phyloP scores from a whole-genome alignment of 345 rosid species.

The Corymbia maculata region DNA sequence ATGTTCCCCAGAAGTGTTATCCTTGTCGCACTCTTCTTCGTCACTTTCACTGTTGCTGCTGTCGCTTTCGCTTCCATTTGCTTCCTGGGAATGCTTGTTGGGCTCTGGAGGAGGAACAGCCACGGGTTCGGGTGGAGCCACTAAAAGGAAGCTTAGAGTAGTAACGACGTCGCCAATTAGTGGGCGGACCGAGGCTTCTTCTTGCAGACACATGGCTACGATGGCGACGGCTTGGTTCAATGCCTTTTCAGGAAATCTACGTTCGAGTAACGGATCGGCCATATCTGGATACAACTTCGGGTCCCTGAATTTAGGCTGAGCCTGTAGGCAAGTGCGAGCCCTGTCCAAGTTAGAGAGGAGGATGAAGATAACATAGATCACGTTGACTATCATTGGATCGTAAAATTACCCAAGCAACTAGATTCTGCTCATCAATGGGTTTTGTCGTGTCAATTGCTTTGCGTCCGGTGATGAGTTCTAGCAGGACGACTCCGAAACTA shows the following conservation, averaged over 20 bases:
- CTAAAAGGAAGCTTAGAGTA: constrained; percentile 8
- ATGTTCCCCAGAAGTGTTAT: background rate
- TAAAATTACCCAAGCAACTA: constrained; percentile 15
- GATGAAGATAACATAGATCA: background rate
- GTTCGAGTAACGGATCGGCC: constrained; percentile 12
- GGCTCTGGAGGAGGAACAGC: background rate
- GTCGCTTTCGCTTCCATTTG: background rate
- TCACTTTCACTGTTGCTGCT: background rate
- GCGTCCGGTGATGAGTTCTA: constrained; percentile 15
- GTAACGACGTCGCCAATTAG: constrained; percentile 5
- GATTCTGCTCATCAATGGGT: constrained; percentile 15
- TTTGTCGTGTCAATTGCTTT: constrained; percentile 9
- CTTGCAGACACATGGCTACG: constrained; percentile 17
- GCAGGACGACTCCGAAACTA: constrained; percentile 15
- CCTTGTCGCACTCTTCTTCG: background rate
- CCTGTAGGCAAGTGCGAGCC: background rate
- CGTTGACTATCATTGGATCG: background rate
- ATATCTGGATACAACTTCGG: constrained; percentile 9
- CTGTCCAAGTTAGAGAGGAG: background rate
- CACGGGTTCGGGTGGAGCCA: background rate
- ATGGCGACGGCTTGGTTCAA: constrained; percentile 20
- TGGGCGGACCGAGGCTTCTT: constrained; percentile 10
- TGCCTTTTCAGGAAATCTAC: constrained; percentile 10
- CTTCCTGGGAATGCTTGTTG: background rate
- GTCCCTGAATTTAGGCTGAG: constrained; percentile 15